Evolutionary conservation across 495 filamentous ascomycete genomes (phyloP).

Genomic region (Neurospora sp.): DNA sequence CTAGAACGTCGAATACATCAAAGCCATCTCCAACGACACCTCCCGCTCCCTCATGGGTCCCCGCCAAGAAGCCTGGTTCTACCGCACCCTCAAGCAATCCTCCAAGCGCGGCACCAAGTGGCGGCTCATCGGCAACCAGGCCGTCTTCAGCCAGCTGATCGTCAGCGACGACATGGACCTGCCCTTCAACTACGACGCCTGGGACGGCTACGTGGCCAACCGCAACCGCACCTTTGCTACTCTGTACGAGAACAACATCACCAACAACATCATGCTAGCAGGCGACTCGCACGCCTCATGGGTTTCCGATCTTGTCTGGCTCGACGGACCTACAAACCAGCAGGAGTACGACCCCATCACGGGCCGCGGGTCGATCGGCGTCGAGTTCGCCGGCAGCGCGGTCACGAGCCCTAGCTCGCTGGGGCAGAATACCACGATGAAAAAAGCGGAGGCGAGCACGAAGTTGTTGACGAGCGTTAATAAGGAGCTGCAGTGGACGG

Average conservation of each 20-base stretch:
- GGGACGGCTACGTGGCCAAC: slow-evolving; percentile 57
- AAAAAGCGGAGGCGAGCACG: slow-evolving; percentile 6
- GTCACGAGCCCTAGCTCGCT: slow-evolving; percentile 43
- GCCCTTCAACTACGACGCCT: slow-evolving; percentile 50
- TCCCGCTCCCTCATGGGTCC: slow-evolving; percentile 53
- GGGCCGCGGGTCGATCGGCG: slow-evolving; percentile 49
- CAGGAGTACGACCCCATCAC: slow-evolving; percentile 45
- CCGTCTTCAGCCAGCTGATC: slow-evolving; percentile 50
- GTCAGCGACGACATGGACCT: slow-evolving; percentile 28
- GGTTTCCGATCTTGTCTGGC: slow-evolving; percentile 57
- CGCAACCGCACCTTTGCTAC: slow-evolving; percentile 50
- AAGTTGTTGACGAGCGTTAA: slow-evolving; percentile 39
- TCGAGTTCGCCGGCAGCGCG: slow-evolving; percentile 57
- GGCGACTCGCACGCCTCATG: slow-evolving; percentile 56
- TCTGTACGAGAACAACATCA: slow-evolving; percentile 50
- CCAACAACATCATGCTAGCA: slow-evolving; percentile 56
- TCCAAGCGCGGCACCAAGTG: slow-evolving; percentile 46
- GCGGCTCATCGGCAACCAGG: slow-evolving; percentile 58
- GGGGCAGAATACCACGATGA: slow-evolving; percentile 34
- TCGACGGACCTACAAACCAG: slow-evolving; percentile 24
- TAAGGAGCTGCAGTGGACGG: slow-evolving; percentile 55
- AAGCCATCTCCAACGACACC: slow-evolving; percentile 46
- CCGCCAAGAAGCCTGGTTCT: slow-evolving; percentile 61
- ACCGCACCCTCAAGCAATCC: slow-evolving; percentile 44
- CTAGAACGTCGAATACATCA: slow-evolving; percentile 48